Evolutionary conservation across 345 rosid species (phyloP).

Genomic region (Euphorbia pulcherrima): DNA sequence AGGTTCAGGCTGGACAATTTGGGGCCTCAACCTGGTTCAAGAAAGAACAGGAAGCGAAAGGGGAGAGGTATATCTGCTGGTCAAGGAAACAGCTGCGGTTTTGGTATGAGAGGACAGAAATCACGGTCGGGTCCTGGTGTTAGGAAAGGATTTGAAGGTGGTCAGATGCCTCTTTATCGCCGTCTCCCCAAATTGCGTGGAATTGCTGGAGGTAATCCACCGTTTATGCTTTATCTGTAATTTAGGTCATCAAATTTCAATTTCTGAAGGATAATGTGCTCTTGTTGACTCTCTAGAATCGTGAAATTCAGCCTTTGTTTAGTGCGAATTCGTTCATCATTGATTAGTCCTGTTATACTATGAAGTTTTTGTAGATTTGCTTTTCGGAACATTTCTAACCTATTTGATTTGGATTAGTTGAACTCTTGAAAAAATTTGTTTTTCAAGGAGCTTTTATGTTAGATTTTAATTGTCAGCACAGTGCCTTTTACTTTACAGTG

Average conservation of each 20-base stretch:
- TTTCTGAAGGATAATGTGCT: background rate
- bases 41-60: conserved; percentile 83
- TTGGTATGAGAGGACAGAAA: conserved; percentile 98
- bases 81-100: conserved; percentile 89
- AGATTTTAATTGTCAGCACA: too few species aligned
- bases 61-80: conserved; percentile 91
- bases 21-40: conserved; percentile 89
- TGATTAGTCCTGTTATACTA: too few species aligned
- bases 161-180: conserved; percentile 88
- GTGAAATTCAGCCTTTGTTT: too few species aligned
- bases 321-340: too few species aligned
- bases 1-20: conserved; percentile 72
- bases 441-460: too few species aligned
- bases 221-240: too few species aligned
- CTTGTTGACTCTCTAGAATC: too few species aligned
- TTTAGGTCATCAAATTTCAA: conserved; percentile 1
- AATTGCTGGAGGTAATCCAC: conserved; percentile 74
- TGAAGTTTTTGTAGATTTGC: too few species aligned
- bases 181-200: conserved; percentile 89
- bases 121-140: conserved; percentile 92
- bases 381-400: too few species aligned
- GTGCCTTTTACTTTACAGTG: too few species aligned
- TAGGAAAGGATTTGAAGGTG: conserved; percentile 88
- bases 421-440: too few species aligned
- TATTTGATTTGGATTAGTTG: too few species aligned